Evolutionary conservation across 140 eudicot species (phyloP).

Genomic region (Anethum foeniculum): DNA sequence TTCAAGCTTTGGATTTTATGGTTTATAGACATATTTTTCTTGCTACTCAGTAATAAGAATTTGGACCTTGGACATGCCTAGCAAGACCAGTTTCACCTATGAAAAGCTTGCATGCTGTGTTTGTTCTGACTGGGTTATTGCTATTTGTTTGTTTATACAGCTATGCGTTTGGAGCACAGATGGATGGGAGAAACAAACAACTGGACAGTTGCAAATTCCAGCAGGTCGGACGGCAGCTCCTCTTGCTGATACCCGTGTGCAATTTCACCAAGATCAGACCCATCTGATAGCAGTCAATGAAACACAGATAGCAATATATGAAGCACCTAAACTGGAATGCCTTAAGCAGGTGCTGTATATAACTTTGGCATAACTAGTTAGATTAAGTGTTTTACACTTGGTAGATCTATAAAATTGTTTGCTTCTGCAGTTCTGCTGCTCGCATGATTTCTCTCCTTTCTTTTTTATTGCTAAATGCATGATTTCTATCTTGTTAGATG

Average conservation of each 20-base stretch:
- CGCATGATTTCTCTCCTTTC: not conserved
- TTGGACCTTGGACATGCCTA: not conserved
- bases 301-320: slow-evolving; percentile 59
- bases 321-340: slow-evolving; percentile 57
- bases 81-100: not conserved
- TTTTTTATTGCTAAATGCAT: too few relatives aligned
- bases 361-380: not conserved
- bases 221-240: slow-evolving; percentile 48
- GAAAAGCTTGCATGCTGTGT: not conserved
- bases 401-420: not conserved
- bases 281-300: slow-evolving; percentile 57
- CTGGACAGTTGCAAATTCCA: slow-evolving; percentile 50
- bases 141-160: slow-evolving; percentile 27
- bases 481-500: not conserved
- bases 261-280: slow-evolving; percentile 65
- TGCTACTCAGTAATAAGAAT: not conserved
- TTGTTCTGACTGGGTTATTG: not conserved
- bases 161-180: slow-evolving; percentile 64
- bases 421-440: not conserved
- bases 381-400: not conserved
- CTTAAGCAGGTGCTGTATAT: slow-evolving; percentile 50
- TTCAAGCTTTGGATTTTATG: not conserved
- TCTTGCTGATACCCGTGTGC: slow-evolving; percentile 56
- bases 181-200: slow-evolving; percentile 62
- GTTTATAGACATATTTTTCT: slow-evolving; percentile 3